These are phyloP conservation scores for Nakazawaea anatomiae DNA, from an alignment of 805 yeast genomes.

Conservation along the genomic window DNA sequence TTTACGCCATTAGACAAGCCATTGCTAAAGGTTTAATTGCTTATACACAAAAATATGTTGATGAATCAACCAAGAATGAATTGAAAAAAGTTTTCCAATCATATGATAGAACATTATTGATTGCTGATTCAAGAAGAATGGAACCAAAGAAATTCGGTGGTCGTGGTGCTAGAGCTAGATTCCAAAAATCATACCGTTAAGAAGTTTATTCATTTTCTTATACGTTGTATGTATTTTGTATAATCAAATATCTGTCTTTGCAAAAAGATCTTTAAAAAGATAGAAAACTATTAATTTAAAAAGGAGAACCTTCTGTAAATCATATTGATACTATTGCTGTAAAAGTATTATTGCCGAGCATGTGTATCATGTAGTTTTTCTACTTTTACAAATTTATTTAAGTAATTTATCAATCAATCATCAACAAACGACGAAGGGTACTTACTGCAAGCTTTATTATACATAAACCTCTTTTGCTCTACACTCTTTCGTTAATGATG, in stretches of 20 bases:
- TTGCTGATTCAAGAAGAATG: constrained; percentile 99
- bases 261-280: neutral
- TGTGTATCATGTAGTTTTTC: too few species aligned
- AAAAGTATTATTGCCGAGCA: too few species aligned
- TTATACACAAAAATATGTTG: constrained; percentile 98
- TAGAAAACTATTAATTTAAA: neutral
- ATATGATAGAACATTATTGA: constrained; percentile 99
- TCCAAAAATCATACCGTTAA: constrained; percentile 99
- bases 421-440: too few species aligned
- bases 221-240: neutral
- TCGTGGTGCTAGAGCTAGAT: constrained; percentile 99
- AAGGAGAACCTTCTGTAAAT: neutral
- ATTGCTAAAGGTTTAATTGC: constrained; percentile 99
- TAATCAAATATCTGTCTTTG: neutral
- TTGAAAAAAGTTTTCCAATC: constrained; percentile 95
- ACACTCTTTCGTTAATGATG: neutral
- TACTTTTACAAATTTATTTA: too few species aligned
- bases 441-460: too few species aligned
- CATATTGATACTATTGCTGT: too few species aligned
- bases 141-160: constrained; percentile 99
- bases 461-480: neutral
- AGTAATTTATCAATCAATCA: too few species aligned
- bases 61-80: constrained; percentile 99
- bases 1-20: constrained; percentile 99
- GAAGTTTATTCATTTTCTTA: neutral